Base-by-base conservation (phyloP, 306 rosid genomes). In the Astragalus membranaceus region DNA sequence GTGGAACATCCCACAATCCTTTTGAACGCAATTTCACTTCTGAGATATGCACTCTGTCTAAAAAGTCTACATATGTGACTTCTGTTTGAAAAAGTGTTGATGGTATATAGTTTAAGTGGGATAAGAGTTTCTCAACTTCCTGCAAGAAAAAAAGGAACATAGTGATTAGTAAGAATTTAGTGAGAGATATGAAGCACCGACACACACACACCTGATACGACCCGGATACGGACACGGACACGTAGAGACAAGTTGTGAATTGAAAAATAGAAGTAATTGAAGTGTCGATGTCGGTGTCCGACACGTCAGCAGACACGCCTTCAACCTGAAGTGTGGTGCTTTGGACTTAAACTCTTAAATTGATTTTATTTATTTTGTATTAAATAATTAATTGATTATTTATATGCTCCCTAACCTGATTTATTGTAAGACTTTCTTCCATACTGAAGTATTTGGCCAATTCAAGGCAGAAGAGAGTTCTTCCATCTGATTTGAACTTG, bases 1-100 rank as follows among this genome's bases (percentile, higher is more conserved):
- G 99, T 64, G 97, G 97, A 82, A 94, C 84, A 59, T 94, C 96
- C 99, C 99, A 94, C 79, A 90, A 77, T 43, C 90, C 96, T 79
- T 87, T 91, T 75, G 97, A 87, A 67, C 96, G 85, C 81, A 94
- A 70, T 80, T 88, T 86, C 69, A 87, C 79, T 81, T 91, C 99
- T 5, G 99, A 87, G 64, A 78, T 82, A 75, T 94, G 96, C 63
- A 94, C 99, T 74, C 99, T 88, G 80, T 94, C 97, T 37, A 94
- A 64, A 83, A 94, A 90, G 8, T 91, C 92, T 29, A 83, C 72
- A 49, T 91, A 90, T 58, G 86, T 80, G 67, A 88, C 95, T 67
- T 90, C 95, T 52, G 99, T 84, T 73, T 55, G 46, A 78, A 91
- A 87, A 71, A 94, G 76, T 58, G 97, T 95, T 81, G 99, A 91